phyloP scores from a whole-genome alignment of 495 filamentous ascomycete species.

The Corynascus novoguineensis region DNA sequence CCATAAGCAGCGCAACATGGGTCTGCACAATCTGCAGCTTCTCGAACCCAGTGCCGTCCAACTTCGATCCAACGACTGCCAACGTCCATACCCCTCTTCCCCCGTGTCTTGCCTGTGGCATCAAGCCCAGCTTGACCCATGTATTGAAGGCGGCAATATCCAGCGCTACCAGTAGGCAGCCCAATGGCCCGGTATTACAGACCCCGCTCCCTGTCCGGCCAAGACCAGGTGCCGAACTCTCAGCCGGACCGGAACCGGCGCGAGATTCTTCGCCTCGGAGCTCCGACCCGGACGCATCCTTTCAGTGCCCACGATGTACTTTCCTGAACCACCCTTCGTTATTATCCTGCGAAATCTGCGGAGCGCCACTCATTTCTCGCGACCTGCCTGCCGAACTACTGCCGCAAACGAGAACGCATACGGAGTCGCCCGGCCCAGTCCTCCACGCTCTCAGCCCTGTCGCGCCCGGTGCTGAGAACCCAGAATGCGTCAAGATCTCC shows the following conservation, averaged over 20 bases:
- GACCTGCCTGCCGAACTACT: constrained; percentile 42
- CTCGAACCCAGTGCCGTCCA: constrained; percentile 90
- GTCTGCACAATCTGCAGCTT: constrained; percentile 96
- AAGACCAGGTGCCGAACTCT: constrained; percentile 16
- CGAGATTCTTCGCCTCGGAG: constrained; percentile 5
- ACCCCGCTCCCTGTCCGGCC: constrained; percentile 28
- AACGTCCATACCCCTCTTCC: constrained; percentile 70
- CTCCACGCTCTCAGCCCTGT: constrained; percentile 35
- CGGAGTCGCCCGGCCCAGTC: constrained; percentile 67
- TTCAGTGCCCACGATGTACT: constrained; percentile 84
- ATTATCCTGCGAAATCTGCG: constrained; percentile 84
- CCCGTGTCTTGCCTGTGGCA: constrained; percentile 88
- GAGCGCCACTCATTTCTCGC: constrained; percentile 62
- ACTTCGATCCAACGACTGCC: constrained; percentile 78
- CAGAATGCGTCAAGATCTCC: constrained; percentile 81
- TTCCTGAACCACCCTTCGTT: constrained; percentile 91
- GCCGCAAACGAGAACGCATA: constrained; percentile 49
- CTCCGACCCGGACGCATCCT: constrained; percentile 37
- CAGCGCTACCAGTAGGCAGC: constrained; percentile 53
- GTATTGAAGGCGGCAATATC: constrained; percentile 80
- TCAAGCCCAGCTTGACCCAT: constrained; percentile 77
- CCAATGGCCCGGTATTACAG: constrained; percentile 20
- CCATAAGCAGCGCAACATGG: constrained; percentile 73
- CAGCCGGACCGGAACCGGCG: neutral
- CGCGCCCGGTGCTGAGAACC: constrained; percentile 49